A percentile compares a stretch with the other conserved stretches of the same genome.
Evolutionary conservation across 768 basidiomycete species (phyloP).

Genomic region (Rossbeevera mucosa): DNA sequence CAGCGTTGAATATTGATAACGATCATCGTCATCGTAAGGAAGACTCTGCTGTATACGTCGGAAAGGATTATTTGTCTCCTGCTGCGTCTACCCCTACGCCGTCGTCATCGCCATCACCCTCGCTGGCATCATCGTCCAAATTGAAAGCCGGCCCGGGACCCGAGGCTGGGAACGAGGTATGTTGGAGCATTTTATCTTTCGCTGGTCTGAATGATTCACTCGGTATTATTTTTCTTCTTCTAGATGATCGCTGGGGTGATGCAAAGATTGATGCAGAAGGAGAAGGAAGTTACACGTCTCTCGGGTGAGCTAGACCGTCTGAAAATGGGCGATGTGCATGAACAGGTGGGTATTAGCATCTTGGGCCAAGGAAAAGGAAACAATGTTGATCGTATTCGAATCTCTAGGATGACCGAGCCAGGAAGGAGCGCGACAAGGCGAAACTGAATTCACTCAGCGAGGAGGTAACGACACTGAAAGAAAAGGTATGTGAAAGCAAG

Average conservation of each 20-base stretch:
- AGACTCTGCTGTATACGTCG: slow-evolving; percentile 16
- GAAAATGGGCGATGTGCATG: slow-evolving; percentile 49
- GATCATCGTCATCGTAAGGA: slow-evolving; percentile 10
- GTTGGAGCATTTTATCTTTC: not conserved
- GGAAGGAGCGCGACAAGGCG: slow-evolving; percentile 67
- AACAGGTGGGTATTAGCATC: slow-evolving; percentile 44
- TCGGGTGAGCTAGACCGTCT: slow-evolving; percentile 66
- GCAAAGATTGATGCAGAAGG: slow-evolving; percentile 77
- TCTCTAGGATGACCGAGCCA: slow-evolving; percentile 63
- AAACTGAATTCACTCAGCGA: slow-evolving; percentile 71
- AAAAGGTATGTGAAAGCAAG: slow-evolving; percentile 45
- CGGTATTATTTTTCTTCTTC: not conserved
- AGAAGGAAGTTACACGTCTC: slow-evolving; percentile 75
- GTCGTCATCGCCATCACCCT: too few relatives aligned
- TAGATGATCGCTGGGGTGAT: slow-evolving; percentile 70
- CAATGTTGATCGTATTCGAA: not conserved
- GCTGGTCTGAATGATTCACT: not conserved
- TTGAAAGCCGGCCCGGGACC: slow-evolving; percentile 38
- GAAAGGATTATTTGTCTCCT: slow-evolving; percentile 2
- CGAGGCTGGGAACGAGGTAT: slow-evolving; percentile 56
- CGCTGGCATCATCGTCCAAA: slow-evolving; percentile 1
- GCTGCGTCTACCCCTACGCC: not conserved
- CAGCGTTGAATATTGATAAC: not conserved
- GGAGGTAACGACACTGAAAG: slow-evolving; percentile 68
- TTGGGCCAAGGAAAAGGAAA: not conserved